phyloP scores from a whole-genome alignment of 2,329 filamentous ascomycete species.

The Fusarium sp. region DNA sequence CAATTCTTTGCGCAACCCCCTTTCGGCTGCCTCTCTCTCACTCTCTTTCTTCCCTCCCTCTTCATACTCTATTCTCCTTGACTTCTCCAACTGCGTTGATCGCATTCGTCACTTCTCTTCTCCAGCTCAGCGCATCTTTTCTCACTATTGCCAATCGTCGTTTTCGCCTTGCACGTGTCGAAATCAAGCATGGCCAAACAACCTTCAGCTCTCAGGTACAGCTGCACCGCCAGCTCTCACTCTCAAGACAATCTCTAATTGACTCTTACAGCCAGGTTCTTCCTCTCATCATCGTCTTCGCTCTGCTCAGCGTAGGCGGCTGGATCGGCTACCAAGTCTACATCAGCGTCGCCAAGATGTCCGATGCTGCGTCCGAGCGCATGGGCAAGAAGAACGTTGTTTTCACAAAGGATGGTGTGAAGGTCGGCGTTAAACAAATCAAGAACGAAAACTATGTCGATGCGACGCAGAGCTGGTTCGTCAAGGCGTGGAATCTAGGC shows the following conservation, averaged over 20 bases:
- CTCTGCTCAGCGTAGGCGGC: slow-evolving; percentile 66
- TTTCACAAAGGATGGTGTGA: slow-evolving; percentile 78
- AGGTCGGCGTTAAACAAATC: slow-evolving; percentile 75
- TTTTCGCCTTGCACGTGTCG: slow-evolving; percentile 1
- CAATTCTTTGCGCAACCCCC: slow-evolving; percentile 26
- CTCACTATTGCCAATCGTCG: not conserved
- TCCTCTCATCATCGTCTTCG: slow-evolving; percentile 73
- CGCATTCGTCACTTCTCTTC: slow-evolving; percentile 4
- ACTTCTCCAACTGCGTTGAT: slow-evolving; percentile 19
- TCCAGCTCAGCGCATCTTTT: not conserved
- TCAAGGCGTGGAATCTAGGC: slow-evolving; percentile 72
- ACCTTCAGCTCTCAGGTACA: slow-evolving; percentile 38
- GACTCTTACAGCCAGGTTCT: slow-evolving; percentile 63
- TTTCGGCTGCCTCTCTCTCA: slow-evolving; percentile 15
- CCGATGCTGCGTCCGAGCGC: slow-evolving; percentile 70
- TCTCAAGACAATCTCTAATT: not conserved
- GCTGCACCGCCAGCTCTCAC: not conserved
- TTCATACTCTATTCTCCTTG: not conserved
- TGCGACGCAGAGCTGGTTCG: slow-evolving; percentile 73
- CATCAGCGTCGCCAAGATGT: slow-evolving; percentile 72
- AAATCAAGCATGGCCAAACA: slow-evolving; percentile 34
- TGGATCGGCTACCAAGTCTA: slow-evolving; percentile 80
- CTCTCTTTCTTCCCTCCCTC: not conserved
- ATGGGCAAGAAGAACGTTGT: slow-evolving; percentile 81
- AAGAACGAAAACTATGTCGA: slow-evolving; percentile 77